Evolutionary conservation across 2,329 filamentous ascomycete genomes (phyloP), one percentile per base, ranked within the genome.

Genomic region (Aspergillus awamori): DNA sequence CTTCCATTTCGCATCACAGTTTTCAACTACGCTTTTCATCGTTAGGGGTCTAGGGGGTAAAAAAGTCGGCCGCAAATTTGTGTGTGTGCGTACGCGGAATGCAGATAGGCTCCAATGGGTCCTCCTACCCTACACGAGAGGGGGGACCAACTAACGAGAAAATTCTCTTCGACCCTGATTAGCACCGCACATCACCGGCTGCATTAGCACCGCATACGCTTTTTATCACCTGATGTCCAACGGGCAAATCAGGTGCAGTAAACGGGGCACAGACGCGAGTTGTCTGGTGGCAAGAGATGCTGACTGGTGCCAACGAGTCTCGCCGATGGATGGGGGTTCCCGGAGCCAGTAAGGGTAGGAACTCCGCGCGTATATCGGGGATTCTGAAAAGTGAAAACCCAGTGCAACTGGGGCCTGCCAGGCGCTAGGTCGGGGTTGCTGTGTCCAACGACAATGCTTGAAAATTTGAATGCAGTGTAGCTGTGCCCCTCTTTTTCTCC

Each of bases 201-300:
- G 63, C 63, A 63, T 65, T 65, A 65, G 58, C 57, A 63, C 61
- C 63, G 63, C 63, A 65, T 60, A 63, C 55, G 55, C 33, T 24
- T 61, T 53, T 58, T 43, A 58, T 65, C 63, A 65, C 57, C 63
- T 65, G 63, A 65, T 63, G 33, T 28, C 28, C 20, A 30, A 41
- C 49, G 58, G 38, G 59, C 63, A 60, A 64, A 64, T 64, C 60
- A 64, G 47, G 58, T 53, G 43, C 49, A 55, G 54, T 51, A 39
- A 28, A 51, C 8, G 60, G 54, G 52, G 57, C 57, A 62, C 62
- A 63, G 59, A 57, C 39, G 52, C 39, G 22, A 52, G 43, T 48
- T 60, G 39, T 52, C 51, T 38, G 56, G 58, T 55, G 56, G 51
- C 61, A 39, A 63, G 45, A 30, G 49, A 30, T 22, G 33, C 41